These are phyloP conservation scores for Carex pumila DNA, from an alignment of 176 grass and related monocot species.

Conservation along the genomic window DNA sequence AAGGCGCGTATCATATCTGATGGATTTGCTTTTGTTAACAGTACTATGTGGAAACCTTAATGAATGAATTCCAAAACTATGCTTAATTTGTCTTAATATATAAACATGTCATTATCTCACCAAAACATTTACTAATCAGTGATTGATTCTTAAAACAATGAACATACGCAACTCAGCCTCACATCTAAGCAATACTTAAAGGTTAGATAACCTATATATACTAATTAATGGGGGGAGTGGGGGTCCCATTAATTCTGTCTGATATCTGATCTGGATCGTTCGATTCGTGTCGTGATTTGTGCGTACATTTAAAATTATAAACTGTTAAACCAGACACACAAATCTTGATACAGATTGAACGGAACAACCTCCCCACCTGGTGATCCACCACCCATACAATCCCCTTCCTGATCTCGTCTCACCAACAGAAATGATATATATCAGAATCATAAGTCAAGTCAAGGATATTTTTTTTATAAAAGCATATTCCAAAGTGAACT, in stretches of 20 bases:
- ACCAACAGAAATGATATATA: too few relatives aligned
- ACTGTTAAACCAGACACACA: too few relatives aligned
- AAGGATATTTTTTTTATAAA: not conserved
- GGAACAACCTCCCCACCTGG: too few relatives aligned
- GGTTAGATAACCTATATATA: not conserved
- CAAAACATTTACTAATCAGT: not conserved
- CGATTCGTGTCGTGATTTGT: too few relatives aligned
- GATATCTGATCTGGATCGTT: too few relatives aligned
- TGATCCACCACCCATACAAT: too few relatives aligned
- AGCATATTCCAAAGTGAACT: not conserved
- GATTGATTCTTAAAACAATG: not conserved
- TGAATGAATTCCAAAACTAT: not conserved
- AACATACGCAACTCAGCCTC: not conserved
- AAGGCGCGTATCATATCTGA: not conserved
- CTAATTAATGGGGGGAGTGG: not conserved
- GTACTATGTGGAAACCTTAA: not conserved
- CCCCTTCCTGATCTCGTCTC: not conserved
- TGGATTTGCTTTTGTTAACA: not conserved
- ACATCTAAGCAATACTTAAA: not conserved
- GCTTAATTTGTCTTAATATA: not conserved
- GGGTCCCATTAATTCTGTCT: too few relatives aligned
- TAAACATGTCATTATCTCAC: not conserved
- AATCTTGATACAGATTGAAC: too few relatives aligned
- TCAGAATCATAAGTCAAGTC: not conserved
- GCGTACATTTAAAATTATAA: too few relatives aligned